A percentile compares a stretch with the other conserved stretches of the same genome.
phyloP scores from a whole-genome alignment of 768 basidiomycete genomes.

The Lentinula boryana region DNA sequence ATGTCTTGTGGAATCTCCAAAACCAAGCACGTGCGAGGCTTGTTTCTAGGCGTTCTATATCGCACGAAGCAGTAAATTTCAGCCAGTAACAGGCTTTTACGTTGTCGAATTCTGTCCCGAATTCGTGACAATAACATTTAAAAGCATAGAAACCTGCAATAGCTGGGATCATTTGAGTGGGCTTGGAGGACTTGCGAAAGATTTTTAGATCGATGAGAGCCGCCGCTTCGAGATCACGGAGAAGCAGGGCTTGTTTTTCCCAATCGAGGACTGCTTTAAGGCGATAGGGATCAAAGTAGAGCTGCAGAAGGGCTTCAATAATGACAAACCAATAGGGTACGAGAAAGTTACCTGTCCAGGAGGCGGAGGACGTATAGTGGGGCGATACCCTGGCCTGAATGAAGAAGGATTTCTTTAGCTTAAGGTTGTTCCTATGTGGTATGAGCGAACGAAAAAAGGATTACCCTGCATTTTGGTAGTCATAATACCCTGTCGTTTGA shows the following conservation, averaged over 20 bases:
- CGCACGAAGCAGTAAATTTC: background rate
- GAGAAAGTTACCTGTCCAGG: background rate
- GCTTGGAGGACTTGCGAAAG: background rate
- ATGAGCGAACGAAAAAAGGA: background rate
- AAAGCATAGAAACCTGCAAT: constrained; percentile 9
- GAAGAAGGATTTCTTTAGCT: too few species aligned
- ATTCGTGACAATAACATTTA: constrained; percentile 6
- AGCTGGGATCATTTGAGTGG: constrained; percentile 2
- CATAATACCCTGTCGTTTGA: background rate
- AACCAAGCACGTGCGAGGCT: constrained; percentile 9
- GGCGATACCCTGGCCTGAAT: background rate
- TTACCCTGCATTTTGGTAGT: background rate
- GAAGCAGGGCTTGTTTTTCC: background rate
- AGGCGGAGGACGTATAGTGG: background rate
- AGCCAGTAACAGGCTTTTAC: constrained; percentile 8
- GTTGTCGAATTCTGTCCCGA: constrained; percentile 2
- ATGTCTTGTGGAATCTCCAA: constrained; percentile 8
- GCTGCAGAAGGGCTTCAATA: background rate
- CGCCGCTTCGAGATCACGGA: constrained; percentile 3
- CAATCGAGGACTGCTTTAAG: constrained; percentile 5
- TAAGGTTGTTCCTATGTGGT: too few species aligned
- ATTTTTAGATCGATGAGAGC: background rate
- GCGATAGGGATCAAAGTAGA: constrained; percentile 5
- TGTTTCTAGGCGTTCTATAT: constrained; percentile 4
- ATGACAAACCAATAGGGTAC: background rate